A percentile compares a stretch with the other conserved stretches of the same genome.
phyloP scores from a whole-genome alignment of 164 flowering plant genomes.

The Vitis amurensis region DNA sequence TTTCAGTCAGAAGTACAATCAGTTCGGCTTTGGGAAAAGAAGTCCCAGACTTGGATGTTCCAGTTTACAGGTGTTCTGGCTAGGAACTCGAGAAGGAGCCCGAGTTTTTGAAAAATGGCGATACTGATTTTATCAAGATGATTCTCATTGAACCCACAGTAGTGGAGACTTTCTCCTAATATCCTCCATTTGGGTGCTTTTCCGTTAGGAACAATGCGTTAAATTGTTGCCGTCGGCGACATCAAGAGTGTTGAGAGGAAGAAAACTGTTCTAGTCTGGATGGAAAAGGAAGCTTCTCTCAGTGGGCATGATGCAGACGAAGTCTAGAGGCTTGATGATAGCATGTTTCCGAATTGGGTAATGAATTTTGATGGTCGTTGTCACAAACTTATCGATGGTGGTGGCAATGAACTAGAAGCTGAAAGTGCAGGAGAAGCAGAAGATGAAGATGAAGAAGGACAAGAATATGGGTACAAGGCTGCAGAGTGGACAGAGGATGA shows the following conservation, averaged over 20 bases:
- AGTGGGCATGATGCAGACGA: not conserved
- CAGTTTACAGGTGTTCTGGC: too few relatives aligned
- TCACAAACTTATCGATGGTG: conserved; percentile 7
- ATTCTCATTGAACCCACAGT: too few relatives aligned
- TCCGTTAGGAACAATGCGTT: too few relatives aligned
- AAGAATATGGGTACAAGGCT: conserved; percentile 18
- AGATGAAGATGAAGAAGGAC: conserved; percentile 28
- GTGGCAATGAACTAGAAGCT: conserved; percentile 11
- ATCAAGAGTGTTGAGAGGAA: not conserved
- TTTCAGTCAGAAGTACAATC: conserved; percentile 58
- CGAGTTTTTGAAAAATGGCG: too few relatives aligned
- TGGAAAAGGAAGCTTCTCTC: conserved; percentile 1
- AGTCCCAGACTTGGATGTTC: too few relatives aligned
- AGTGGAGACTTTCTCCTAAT: too few relatives aligned
- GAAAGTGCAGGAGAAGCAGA: conserved; percentile 27
- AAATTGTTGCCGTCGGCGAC: too few relatives aligned
- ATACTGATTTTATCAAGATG: too few relatives aligned
- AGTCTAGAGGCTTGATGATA: not conserved
- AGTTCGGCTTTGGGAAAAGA: too few relatives aligned
- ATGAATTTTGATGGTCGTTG: conserved; percentile 2
- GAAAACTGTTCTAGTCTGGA: conserved; percentile 4
- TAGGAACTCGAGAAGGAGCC: too few relatives aligned
- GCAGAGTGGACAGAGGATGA: conserved; percentile 52
- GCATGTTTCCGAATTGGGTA: not conserved
- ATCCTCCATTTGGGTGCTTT: too few relatives aligned